Evolutionary conservation across 2,329 filamentous ascomycete genomes (phyloP).

Genomic region (Aspergillus sp.): DNA sequence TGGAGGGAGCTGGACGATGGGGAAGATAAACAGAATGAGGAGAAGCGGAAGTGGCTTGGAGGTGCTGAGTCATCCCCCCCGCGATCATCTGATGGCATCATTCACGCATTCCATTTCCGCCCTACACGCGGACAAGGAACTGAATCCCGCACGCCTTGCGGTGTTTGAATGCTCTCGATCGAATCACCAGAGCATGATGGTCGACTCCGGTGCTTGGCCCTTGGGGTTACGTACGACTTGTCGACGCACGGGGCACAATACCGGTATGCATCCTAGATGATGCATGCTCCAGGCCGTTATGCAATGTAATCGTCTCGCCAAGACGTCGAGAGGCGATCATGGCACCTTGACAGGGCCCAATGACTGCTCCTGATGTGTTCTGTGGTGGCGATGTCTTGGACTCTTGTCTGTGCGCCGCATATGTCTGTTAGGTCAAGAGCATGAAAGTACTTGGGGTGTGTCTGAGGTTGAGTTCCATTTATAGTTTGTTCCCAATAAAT

Average conservation of each 20-base stretch:
- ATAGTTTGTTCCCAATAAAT: no score
- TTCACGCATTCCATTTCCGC: background rate
- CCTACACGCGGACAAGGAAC: background rate
- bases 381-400: background rate
- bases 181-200: no score
- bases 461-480: no score
- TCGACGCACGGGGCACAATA: background rate
- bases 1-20: background rate
- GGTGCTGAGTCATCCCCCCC: background rate
- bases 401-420: no score
- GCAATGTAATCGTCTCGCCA: background rate
- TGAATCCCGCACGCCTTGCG: no score
- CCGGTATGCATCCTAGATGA: background rate
- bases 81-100: background rate
- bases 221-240: no score
- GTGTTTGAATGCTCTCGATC: no score
- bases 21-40: background rate
- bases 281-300: background rate
- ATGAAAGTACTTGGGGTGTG: no score
- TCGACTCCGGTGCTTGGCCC: no score
- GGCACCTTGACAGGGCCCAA: background rate
- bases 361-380: background rate
- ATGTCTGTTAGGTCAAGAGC: no score
- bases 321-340: background rate
- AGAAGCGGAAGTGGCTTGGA: background rate